Evolutionary conservation across 129 eudicot species (phyloP), one percentile per base, ranked within the genome.

Genomic region (Lactuca sativa): DNA sequence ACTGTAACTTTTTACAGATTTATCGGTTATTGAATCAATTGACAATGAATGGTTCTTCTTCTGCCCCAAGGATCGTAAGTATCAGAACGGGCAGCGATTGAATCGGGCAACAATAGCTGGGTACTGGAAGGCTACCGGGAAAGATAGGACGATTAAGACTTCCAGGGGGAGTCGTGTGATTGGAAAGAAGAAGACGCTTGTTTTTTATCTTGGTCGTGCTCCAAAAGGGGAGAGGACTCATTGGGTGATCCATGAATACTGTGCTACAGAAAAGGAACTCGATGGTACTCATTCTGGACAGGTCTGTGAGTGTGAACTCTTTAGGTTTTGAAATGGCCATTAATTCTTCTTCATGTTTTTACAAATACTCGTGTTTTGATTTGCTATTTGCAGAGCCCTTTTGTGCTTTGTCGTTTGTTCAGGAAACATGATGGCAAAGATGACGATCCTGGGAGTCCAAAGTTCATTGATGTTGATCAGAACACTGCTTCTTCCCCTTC

Each of bases 121-220:
- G 30, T 90, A 84, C 78, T 90, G 97, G 97, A 90, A 90, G 69
- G 97, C 95, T 12, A 90, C 97, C 2, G 97, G 97, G 68, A 86
- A 82, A 66, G 97, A 90, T 60, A 75, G 97, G 55, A 69, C 60
- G 64, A 86, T 90, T 0, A 78, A 77, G 59, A 31, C 89, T 11
- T 37, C 68, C 2, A 82, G 69, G 56, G 89, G 88, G 33, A 75
- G 37, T 41, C 83, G 78, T 31, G 77, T 77, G 41, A 86, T 90
- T 63, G 97, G 97, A 62, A 86, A 72, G 84, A 90, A 90, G 77
- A 90, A 86, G 83, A 86, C 91, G 54, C 78, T 90, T 10, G 97
- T 90, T 33, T 90, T 86, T 62, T 80, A 90, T 74, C 71, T 59
- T 4, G 97, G 97, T 8, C 85, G 97, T 59, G 97, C 97, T 66